These are phyloP conservation scores for Geosmithia morbida DNA, from an alignment of 2,329 filamentous ascomycete species.

Conservation along the genomic window DNA sequence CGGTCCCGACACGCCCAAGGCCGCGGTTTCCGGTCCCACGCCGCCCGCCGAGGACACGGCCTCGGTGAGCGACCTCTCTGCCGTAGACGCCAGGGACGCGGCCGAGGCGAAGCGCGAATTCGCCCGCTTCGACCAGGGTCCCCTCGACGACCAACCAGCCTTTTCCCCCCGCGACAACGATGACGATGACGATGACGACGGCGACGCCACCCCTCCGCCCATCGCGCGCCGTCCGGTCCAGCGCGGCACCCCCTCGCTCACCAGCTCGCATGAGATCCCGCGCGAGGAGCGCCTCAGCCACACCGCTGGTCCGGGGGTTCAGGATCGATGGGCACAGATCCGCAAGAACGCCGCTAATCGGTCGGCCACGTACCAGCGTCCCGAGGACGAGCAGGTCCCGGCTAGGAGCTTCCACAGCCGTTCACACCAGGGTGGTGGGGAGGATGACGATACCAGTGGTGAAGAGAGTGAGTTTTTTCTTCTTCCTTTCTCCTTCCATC, in stretches of 20 bases:
- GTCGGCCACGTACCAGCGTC: slow-evolving; percentile 26
- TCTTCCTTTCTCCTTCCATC: neutral
- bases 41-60: neutral
- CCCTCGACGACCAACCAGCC: slow-evolving; percentile 72
- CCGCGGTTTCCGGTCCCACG: neutral
- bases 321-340: slow-evolving; percentile 92
- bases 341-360: slow-evolving; percentile 85
- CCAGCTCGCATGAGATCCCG: slow-evolving; percentile 18
- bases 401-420: slow-evolving; percentile 47
- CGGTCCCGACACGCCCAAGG: neutral
- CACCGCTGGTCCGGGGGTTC: slow-evolving; percentile 18
- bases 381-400: slow-evolving; percentile 31
- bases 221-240: slow-evolving; percentile 26
- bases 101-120: slow-evolving; percentile 46
- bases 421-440: slow-evolving; percentile 13
- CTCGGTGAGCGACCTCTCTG: slow-evolving; percentile 28
- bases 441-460: slow-evolving; percentile 6
- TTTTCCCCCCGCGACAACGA: slow-evolving; percentile 52
- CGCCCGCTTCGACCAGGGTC: slow-evolving; percentile 73
- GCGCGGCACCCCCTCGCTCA: slow-evolving; percentile 2
- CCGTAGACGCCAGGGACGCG: slow-evolving; percentile 43
- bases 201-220: slow-evolving; percentile 27
- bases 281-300: slow-evolving; percentile 15
- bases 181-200: slow-evolving; percentile 26
- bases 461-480: slow-evolving; percentile 16